Percentiles rank a stretch among this genome's conserved stretches.
These are phyloP conservation scores for Dictyostelium capitatum DNA, from an alignment of 78 protist genomes.

Conservation along the genomic window DNA sequence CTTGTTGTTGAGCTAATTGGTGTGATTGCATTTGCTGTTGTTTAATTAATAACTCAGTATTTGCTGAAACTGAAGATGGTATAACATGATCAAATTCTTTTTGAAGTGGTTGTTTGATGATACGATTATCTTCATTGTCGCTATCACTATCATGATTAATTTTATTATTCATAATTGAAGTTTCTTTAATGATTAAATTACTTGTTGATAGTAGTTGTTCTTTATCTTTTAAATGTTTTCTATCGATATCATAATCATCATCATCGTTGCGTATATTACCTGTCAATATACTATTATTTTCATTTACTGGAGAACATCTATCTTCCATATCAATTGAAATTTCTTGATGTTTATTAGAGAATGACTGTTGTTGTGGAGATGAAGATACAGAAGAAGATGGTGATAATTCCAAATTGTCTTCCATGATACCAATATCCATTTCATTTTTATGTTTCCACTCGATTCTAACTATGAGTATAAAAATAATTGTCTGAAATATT, in stretches of 20 bases:
- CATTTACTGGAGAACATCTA: background rate
- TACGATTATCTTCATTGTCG: background rate
- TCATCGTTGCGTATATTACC: background rate
- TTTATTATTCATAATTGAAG: background rate
- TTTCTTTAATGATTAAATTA: too few species aligned
- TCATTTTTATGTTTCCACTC: background rate
- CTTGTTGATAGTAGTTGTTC: background rate
- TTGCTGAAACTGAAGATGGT: background rate
- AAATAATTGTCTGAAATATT: constrained; percentile 14
- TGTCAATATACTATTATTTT: background rate
- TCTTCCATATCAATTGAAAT: background rate
- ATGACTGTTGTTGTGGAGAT: too few species aligned
- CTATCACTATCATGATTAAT: background rate
- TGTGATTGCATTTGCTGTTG: background rate
- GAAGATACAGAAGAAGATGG: too few species aligned
- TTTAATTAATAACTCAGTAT: background rate
- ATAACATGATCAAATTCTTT: constrained; percentile 4
- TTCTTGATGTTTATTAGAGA: background rate
- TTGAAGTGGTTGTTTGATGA: background rate
- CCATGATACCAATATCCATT: background rate
- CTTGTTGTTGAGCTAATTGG: background rate
- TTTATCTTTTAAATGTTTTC: background rate
- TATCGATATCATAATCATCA: background rate
- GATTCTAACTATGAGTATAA: background rate
- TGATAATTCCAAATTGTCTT: background rate